Conservation (phyloP, 1,284 basidiomycete species). For the Ustilago xerochloae region DNA sequence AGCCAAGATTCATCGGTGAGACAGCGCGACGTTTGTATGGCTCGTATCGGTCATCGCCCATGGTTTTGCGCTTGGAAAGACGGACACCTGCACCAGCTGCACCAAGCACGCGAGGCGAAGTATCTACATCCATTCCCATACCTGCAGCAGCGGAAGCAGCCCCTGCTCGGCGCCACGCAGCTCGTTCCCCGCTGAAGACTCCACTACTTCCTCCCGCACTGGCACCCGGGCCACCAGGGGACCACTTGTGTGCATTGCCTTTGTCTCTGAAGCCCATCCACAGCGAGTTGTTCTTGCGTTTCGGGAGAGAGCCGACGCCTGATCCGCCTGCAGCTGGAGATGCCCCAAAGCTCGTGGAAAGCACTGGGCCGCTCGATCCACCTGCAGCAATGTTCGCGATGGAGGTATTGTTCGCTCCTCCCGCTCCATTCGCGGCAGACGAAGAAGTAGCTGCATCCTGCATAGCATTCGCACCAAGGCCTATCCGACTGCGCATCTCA, state of each 20-base stretch:
- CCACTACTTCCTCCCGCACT: conserved; percentile 9
- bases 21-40: conserved; percentile 57
- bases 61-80: conserved; percentile 43
- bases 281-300: conserved; percentile 38
- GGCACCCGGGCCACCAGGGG: conserved; percentile 11
- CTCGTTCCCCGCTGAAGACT: conserved; percentile 16
- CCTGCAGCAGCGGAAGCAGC: not conserved
- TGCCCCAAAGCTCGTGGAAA: conserved; percentile 19
- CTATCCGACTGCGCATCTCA: conserved; percentile 11
- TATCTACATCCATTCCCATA: conserved; percentile 39
- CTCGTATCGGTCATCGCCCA: conserved; percentile 49
- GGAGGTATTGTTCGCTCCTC: not conserved
- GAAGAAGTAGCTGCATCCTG: conserved; percentile 1
- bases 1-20: conserved; percentile 45
- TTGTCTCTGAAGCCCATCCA: conserved; percentile 52
- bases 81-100: conserved; percentile 15
- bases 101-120: conserved; percentile 25
- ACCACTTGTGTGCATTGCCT: conserved; percentile 42
- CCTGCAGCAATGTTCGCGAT: not conserved
- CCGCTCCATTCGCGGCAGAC: not conserved
- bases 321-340: not conserved
- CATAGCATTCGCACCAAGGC: not conserved
- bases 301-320: conserved; percentile 23
- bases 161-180: conserved; percentile 27
- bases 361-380: not conserved